Evolutionary conservation across 257 asterid genomes (phyloP), one percentile per base, ranked within the genome.

Genomic region (Penstemon eatonii): DNA sequence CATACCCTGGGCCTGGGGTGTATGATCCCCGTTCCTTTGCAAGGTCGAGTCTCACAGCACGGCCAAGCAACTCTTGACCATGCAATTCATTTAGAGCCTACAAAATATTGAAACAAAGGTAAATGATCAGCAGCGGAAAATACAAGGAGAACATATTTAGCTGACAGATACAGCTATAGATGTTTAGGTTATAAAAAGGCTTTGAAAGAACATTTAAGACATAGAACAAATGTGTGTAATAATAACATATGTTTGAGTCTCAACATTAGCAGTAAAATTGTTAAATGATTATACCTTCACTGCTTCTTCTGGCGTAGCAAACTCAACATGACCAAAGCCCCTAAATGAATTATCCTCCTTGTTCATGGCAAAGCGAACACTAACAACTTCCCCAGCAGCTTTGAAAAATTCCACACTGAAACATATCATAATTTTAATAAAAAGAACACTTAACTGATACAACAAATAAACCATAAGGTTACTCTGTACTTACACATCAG

Each of bases 261-360:
- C 11, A 25, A 4, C 8, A 12, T 37, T 3, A 3, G 40, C 5
- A 10, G 63, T 9, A 40, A 19, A 40, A 7, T 13, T 12, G 37
- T 2, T 45, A 54, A 1, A 50, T 9, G 3, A 72, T 53, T 25
- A 7, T 75, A 93, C 97, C 96, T 88, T 90, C 43, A 72, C 75
- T 15, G 96, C 97, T 54, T 80, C 88, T 66, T 84, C 97, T 44
- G 78, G 62, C 47, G 92, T 71, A 55, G 90, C 86, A 84, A 93
- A 93, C 71, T 93, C 95, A 61, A 88, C 89, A 76, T 88, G 91
- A n/a, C 97, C 99, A 87, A 56, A 90, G 67, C 99, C 99, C 78
- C 73, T 88, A 63, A 87, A 87, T 4, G 83, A 41, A 43, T 87
- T 88, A 15, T 85, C 96, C 4, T 54, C 33, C 33, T 1, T 1